Percentiles rank a stretch among this genome's conserved stretches.
Evolutionary conservation across 2,329 filamentous ascomycete species (phyloP).

Genomic region (Claviceps lovelessii): DNA sequence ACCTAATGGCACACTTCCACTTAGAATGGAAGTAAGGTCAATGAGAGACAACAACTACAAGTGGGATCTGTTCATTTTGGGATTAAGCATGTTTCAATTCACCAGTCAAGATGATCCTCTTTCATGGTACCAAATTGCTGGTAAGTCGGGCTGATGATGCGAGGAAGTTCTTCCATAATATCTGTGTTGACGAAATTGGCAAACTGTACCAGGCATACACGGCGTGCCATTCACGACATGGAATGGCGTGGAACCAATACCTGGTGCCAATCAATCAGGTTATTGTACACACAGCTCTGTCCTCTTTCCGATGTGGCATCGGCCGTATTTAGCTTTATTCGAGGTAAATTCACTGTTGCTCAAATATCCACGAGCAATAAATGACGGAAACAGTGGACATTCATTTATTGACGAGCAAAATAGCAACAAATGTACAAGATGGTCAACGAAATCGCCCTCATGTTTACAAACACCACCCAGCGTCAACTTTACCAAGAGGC

Average conservation of each 20-base stretch:
- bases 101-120: conserved; percentile 46
- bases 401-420: conserved; percentile 6
- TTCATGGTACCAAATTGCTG: conserved; percentile 68
- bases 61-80: conserved; percentile 67
- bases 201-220: conserved; percentile 49
- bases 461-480: conserved; percentile 32
- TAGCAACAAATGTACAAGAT: conserved; percentile 24
- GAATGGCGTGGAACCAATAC: conserved; percentile 34
- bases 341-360: conserved; percentile 26
- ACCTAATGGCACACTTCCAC: conserved; percentile 25
- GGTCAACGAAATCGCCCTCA: conserved; percentile 29
- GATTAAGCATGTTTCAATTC: conserved; percentile 56
- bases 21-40: conserved; percentile 53
- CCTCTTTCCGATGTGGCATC: conserved; percentile 71
- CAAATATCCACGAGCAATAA: background rate
- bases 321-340: conserved; percentile 56
- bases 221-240: conserved; percentile 52
- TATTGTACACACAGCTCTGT: conserved; percentile 68
- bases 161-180: background rate
- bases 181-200: background rate
- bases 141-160: conserved; percentile 28
- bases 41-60: conserved; percentile 48
- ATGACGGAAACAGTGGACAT: background rate
- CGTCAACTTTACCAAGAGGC: conserved; percentile 36
- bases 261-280: conserved; percentile 43